A percentile compares a stretch with the other conserved stretches of the same genome.
Evolutionary conservation across 2,329 filamentous ascomycete genomes (phyloP).

Genomic region (Botrytis fabae): DNA sequence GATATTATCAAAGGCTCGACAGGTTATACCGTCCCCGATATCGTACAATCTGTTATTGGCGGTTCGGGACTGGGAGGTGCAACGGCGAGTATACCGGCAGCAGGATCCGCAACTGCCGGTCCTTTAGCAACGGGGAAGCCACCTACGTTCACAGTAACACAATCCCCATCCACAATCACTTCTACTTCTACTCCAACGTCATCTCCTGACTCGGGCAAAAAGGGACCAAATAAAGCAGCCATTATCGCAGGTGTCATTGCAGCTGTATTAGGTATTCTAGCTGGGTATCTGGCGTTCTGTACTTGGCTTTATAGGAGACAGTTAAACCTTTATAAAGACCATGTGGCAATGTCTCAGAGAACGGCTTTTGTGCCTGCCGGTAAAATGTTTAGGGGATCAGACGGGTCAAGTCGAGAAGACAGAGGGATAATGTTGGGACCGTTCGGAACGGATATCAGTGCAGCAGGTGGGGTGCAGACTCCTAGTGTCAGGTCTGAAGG

Average conservation of each 20-base stretch:
- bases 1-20: constrained; percentile 57
- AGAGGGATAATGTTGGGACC: constrained; percentile 31
- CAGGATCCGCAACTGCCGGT: constrained; percentile 62
- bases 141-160: constrained; percentile 67
- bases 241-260: constrained; percentile 59
- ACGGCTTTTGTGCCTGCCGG: constrained; percentile 45
- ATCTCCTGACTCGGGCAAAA: constrained; percentile 25
- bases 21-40: constrained; percentile 65
- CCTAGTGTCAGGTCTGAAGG: constrained; percentile 16
- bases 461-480: constrained; percentile 1
- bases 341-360: constrained; percentile 65
- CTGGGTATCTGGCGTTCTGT: constrained; percentile 68
- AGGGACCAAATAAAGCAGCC: constrained; percentile 43
- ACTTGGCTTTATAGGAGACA: constrained; percentile 73
- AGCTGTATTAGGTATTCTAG: constrained; percentile 61
- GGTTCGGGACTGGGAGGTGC: constrained; percentile 62
- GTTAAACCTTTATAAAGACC: constrained; percentile 67
- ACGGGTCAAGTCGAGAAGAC: constrained; percentile 13
- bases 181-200: constrained; percentile 43
- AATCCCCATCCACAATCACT: constrained; percentile 54
- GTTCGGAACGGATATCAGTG: constrained; percentile 34
- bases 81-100: constrained; percentile 64
- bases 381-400: constrained; percentile 1
- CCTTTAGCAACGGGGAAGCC: constrained; percentile 70
- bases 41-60: constrained; percentile 63